Conservation (phyloP, 1,284 basidiomycete species). For the Malassezia vespertilionis region DNA sequence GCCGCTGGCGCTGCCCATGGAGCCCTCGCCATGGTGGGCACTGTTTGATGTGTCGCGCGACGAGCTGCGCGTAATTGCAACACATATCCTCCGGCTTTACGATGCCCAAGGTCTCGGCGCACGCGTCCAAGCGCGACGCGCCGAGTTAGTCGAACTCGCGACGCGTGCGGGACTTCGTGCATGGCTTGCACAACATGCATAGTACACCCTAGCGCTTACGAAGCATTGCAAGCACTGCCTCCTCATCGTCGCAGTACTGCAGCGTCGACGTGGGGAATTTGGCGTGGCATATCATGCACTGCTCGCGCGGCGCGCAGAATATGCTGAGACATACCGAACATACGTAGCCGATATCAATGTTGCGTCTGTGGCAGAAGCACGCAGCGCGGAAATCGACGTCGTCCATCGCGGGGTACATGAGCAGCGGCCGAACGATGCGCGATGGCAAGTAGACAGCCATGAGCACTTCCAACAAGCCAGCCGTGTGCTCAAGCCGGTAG, state of each 20-base stretch:
- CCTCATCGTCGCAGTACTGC: conserved; percentile 14
- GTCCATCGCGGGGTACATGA: conserved; percentile 82
- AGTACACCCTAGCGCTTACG: conserved; percentile 1
- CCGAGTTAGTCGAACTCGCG: conserved; percentile 3
- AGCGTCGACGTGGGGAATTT: conserved; percentile 16
- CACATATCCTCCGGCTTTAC: conserved; percentile 33
- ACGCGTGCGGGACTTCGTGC: conserved; percentile 7
- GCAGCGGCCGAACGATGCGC: conserved; percentile 58
- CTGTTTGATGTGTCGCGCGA: conserved; percentile 45
- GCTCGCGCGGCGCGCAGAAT: conserved; percentile 20
- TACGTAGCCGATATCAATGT: conserved; percentile 92
- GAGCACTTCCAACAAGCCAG: conserved; percentile 47
- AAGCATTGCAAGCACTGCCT: neutral
- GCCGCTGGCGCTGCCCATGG: conserved; percentile 37
- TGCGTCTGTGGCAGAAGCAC: conserved; percentile 95
- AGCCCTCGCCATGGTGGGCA: conserved; percentile 48
- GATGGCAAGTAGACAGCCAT: conserved; percentile 32
- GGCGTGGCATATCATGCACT: conserved; percentile 21
- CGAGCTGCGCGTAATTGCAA: conserved; percentile 28
- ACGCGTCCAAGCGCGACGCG: neutral
- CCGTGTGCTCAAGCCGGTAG: conserved; percentile 66
- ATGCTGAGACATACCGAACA: conserved; percentile 53
- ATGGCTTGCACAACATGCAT: conserved; percentile 4
- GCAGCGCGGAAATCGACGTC: conserved; percentile 92
- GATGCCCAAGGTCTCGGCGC: conserved; percentile 4